Evolutionary conservation across 257 asterid genomes (phyloP).

Genomic region (Solanum medicagineum): DNA sequence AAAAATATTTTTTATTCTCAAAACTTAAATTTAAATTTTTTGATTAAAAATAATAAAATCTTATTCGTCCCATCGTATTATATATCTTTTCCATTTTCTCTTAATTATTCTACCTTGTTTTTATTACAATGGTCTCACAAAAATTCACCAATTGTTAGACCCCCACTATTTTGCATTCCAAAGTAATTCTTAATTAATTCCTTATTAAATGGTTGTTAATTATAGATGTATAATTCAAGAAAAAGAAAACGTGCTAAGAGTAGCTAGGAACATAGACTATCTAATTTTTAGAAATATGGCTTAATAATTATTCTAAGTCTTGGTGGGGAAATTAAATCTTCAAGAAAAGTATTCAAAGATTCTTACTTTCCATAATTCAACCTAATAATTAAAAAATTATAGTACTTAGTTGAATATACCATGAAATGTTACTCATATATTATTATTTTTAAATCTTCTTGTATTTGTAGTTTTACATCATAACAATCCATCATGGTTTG

Average conservation of each 20-base stretch:
- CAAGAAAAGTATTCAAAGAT: background rate
- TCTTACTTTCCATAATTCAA: background rate
- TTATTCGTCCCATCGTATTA: background rate
- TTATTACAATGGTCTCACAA: background rate
- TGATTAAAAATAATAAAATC: no score
- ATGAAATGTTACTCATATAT: no score
- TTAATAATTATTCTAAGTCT: background rate
- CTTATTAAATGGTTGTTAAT: background rate
- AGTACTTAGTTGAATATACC: no score
- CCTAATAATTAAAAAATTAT: background rate
- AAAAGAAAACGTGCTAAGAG: background rate
- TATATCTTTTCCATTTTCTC: background rate
- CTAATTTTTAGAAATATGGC: background rate
- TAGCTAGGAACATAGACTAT: background rate
- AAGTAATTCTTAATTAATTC: background rate
- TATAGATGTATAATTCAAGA: background rate
- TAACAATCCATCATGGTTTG: no score
- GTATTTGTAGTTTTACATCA: no score
- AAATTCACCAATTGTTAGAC: background rate
- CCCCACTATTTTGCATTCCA: background rate
- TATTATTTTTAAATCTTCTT: no score
- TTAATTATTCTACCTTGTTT: background rate
- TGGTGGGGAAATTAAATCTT: background rate
- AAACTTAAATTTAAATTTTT: no score
- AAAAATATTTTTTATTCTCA: background rate